These are phyloP conservation scores for Eleusine indica DNA, from an alignment of 176 grass and related monocot species.

Conservation along the genomic window DNA sequence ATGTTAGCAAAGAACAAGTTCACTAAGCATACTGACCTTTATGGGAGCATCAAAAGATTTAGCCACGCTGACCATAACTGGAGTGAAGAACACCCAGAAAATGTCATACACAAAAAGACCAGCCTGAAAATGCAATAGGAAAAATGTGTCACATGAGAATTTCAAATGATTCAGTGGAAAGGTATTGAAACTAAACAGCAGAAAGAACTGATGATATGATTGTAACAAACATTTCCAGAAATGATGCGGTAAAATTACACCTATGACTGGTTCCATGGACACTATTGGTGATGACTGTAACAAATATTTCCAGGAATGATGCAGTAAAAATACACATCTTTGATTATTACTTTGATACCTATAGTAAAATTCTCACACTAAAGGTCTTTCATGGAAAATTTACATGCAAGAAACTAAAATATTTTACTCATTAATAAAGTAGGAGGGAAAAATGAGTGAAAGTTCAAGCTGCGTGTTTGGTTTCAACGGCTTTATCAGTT, in stretches of 20 bases:
- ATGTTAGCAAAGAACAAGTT: not conserved
- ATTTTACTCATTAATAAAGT: not conserved
- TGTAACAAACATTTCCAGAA: constrained; percentile 28
- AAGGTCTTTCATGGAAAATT: not conserved
- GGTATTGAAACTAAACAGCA: constrained; percentile 23
- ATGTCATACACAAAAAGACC: constrained; percentile 94
- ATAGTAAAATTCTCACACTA: not conserved
- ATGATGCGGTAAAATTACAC: not conserved
- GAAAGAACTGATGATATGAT: not conserved
- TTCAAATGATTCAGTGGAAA: not conserved
- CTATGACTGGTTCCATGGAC: too few relatives aligned
- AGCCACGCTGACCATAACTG: constrained; percentile 97
- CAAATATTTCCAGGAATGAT: constrained; percentile 12
- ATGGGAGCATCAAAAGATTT: constrained; percentile 99
- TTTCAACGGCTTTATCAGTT: not conserved
- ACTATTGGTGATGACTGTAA: not conserved
- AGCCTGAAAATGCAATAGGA: constrained; percentile 44
- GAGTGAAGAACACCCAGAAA: constrained; percentile 99
- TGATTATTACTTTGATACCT: not conserved
- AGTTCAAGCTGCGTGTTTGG: not conserved
- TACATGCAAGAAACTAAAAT: not conserved
- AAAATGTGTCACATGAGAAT: not conserved
- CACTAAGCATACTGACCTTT: constrained; percentile 54
- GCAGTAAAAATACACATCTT: not conserved
- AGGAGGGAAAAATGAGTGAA: not conserved